Base-by-base conservation (phyloP, 2,329 filamentous ascomycete genomes). In the Diaporthe caulivora region DNA sequence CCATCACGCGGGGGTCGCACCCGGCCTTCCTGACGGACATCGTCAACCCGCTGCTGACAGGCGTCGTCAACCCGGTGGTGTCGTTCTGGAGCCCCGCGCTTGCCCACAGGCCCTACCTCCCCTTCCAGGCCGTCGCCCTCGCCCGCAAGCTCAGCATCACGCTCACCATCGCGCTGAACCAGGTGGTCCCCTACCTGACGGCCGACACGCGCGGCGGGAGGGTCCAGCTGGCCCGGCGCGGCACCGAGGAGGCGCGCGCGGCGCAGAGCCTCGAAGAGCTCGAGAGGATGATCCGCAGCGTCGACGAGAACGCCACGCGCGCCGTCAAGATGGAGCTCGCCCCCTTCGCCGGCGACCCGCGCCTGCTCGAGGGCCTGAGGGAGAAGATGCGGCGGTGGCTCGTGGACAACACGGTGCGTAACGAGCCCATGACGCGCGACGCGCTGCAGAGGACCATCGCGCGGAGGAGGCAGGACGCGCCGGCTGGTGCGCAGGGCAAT, bases 351-450 rank as follows among this genome's bases (percentile, higher is more conserved):
- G 92, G 92, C n/a, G 93, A 97, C 79, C 84, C 88, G 47, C 88
- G 89, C 75, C 87, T 86, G n/a, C 85, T 93, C 60, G 86, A 86
- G 57, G 91, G 90, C 74, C 83, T 97, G 79, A 89, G 91, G 75
- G 88, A 88, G 53, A 93, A 93, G 78, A 89, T 98, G 83, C 93
- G 92, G 83, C 94, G 97, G 79, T 97, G 95, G 89, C 86, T 98
- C 77, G 91, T 98, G 67, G 92, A 97, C 81, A 97, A 97, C 80
- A 95, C 92, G 18, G 93, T 97, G 74, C 89, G 91, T 77, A 91
- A 89, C 62, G 94, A 96, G 82, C 92, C 92, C 0, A 94, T 96
- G 83, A 96, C 98, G 11, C 89, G 92, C 77, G 92, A 94, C 81
- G 95, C 95, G 0, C 87, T 98, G 77, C 91, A 91, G 31, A 89